Evolutionary conservation across 2,329 filamentous ascomycete genomes (phyloP).

Genomic region (Colletotrichum chlorophyti): DNA sequence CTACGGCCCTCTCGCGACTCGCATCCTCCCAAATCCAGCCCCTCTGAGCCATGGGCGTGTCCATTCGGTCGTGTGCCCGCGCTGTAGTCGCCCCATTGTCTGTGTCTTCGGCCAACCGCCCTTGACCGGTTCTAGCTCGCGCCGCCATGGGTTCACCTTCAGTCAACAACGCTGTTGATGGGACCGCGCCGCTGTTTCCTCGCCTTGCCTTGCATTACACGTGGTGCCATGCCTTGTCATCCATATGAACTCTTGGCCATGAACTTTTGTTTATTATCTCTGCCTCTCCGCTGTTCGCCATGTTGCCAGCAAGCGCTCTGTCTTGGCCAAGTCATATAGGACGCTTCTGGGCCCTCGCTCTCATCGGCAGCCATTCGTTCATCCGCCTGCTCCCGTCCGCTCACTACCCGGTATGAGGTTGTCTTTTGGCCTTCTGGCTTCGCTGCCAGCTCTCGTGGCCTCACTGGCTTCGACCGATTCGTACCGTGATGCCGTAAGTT

Average conservation of each 20-base stretch:
- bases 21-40: conserved; percentile 7
- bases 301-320: neutral
- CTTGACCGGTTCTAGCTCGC: conserved; percentile 11
- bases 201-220: neutral
- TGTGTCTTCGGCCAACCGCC: neutral
- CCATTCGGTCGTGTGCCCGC: neutral
- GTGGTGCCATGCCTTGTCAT: neutral
- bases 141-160: conserved; percentile 2
- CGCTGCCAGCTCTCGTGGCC: conserved; percentile 27
- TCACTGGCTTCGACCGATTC: conserved; percentile 29
- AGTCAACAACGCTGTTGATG: conserved; percentile 6
- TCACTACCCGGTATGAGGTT: conserved; percentile 20
- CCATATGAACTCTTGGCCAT: neutral
- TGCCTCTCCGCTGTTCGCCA: neutral
- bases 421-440: conserved; percentile 23
- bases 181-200: neutral
- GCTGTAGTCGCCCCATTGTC: neutral
- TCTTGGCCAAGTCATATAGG: neutral
- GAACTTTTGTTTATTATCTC: conserved; percentile 23
- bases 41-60: neutral
- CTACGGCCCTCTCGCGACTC: conserved; percentile 6
- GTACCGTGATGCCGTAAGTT: conserved; percentile 28
- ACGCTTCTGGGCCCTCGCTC: neutral
- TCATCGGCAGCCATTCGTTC: conserved; percentile 14
- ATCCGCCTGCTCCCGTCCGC: neutral